Evolutionary conservation across 495 filamentous ascomycete genomes (phyloP).

Genomic region (Jackrogersella multiformis): DNA sequence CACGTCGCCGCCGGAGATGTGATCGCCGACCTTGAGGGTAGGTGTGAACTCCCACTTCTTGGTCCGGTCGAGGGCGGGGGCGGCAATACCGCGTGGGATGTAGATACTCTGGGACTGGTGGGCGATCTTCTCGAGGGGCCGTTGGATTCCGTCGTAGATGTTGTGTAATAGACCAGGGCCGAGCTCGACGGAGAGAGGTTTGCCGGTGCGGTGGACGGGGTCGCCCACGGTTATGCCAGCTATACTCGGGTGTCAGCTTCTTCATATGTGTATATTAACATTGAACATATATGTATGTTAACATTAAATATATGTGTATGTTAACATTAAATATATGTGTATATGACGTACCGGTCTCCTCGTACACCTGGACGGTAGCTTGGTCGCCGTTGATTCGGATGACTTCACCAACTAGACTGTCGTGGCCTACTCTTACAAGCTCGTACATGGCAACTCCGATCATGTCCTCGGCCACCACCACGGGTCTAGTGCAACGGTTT

Average conservation of each 20-base stretch:
- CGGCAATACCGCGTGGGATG: conserved; percentile 93
- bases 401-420: conserved; percentile 91
- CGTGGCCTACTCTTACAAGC: conserved; percentile 91
- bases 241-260: conserved; percentile 49
- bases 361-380: conserved; percentile 97
- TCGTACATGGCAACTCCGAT: conserved; percentile 99
- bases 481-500: conserved; percentile 69
- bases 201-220: conserved; percentile 87
- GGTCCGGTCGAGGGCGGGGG: conserved; percentile 84
- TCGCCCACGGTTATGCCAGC: conserved; percentile 97
- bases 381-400: conserved; percentile 97
- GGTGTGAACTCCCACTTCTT: conserved; percentile 97
- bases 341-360: conserved; percentile 86
- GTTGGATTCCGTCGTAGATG: conserved; percentile 99
- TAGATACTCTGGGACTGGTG: conserved; percentile 85
- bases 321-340: no score
- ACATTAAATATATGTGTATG: no score
- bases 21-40: conserved; percentile 89
- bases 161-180: conserved; percentile 98
- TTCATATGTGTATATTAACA: no score
- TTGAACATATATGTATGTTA: no score
- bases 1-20: conserved; percentile 94
- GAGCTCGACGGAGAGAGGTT: conserved; percentile 96
- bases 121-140: conserved; percentile 86
- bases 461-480: conserved; percentile 98